Base-by-base conservation (phyloP, 2,329 filamentous ascomycete genomes). In the Botrytis squamosa region DNA sequence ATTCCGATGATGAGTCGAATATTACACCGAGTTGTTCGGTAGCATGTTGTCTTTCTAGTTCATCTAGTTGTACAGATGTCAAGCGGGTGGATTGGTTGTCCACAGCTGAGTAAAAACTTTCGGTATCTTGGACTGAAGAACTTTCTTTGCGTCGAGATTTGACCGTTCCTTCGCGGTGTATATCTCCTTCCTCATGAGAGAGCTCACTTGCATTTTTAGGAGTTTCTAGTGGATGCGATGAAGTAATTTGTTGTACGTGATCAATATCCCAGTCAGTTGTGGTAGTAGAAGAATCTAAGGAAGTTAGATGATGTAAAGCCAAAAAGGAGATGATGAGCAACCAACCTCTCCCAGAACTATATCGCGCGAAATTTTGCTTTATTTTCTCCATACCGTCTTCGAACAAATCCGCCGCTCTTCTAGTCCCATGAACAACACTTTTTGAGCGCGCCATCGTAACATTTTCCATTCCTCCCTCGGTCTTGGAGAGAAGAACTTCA, bases 401-500 rank as follows among this genome's bases (percentile, higher is more conserved):
- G 59, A 79, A 76, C 10, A 66, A 68, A 25, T 80, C 77, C 16
- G 76, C 73, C 18, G 76, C 76, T 63, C 72, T 78, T n/a, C 72
- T 63, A 38, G 76, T 65, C 22, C 79, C 78, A 73, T 80, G 78
- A 60, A 81, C 57, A 18, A 75, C 69, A 73, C 80, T 81, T 49
- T 79, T 79, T 5, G 76, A 76, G 29, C 80, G 75, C n/a, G 78
- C 79, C 70, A 80, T 60, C 2, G 75, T 73, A 4, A 81, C 79
- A 38, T 76, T 76, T 66, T 80, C 80, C 78, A 81, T 75, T 9
- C 80, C 80, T 9, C 77, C 76, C 44, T 79, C 76, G 1, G 77
- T 81, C 40, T 76, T 77, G 16, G 79, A 77, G 22, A 81, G 71
- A n/a, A 80, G 52, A 20, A 81, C 72, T 73, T 81, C 80, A 42